These are phyloP conservation scores for Ascochyta pisi DNA, from an alignment of 2,329 filamentous ascomycete species.

Conservation along the genomic window DNA sequence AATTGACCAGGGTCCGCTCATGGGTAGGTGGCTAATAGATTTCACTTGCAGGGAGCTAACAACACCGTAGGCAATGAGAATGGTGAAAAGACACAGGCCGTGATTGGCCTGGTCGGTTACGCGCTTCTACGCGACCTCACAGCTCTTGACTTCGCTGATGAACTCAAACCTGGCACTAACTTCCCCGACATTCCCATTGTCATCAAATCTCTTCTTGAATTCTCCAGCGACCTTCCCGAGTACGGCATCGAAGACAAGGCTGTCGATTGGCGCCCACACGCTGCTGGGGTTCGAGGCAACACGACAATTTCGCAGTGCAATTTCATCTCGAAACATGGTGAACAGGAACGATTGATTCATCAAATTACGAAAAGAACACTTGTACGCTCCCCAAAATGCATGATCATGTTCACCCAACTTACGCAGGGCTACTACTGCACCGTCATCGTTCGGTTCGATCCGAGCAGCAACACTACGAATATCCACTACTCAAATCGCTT, in stretches of 20 bases:
- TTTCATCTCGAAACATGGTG: not conserved
- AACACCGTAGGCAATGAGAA: constrained; percentile 17
- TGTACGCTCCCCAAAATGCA: too few relatives aligned
- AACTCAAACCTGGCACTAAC: constrained; percentile 20
- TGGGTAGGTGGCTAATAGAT: not conserved
- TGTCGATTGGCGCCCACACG: constrained; percentile 13
- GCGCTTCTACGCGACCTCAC: constrained; percentile 20
- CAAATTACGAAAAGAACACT: too few relatives aligned
- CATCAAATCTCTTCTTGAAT: constrained; percentile 15
- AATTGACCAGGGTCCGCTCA: constrained; percentile 10
- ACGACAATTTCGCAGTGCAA: too few relatives aligned
- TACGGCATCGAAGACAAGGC: constrained; percentile 19
- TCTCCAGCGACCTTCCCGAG: not conserved
- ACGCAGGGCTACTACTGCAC: not conserved
- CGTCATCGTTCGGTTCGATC: constrained; percentile 5
- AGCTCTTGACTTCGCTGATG: constrained; percentile 17
- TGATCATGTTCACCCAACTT: not conserved
- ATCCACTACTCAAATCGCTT: not conserved
- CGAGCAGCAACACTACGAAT: constrained; percentile 1
- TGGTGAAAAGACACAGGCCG: constrained; percentile 10
- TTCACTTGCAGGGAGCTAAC: not conserved
- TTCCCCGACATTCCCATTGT: constrained; percentile 19
- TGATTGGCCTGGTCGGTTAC: constrained; percentile 19
- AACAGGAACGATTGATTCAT: not conserved
- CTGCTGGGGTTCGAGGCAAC: not conserved